Base-by-base conservation (phyloP, 2,329 filamentous ascomycete species). In the Pestalotiopsis sp. region DNA sequence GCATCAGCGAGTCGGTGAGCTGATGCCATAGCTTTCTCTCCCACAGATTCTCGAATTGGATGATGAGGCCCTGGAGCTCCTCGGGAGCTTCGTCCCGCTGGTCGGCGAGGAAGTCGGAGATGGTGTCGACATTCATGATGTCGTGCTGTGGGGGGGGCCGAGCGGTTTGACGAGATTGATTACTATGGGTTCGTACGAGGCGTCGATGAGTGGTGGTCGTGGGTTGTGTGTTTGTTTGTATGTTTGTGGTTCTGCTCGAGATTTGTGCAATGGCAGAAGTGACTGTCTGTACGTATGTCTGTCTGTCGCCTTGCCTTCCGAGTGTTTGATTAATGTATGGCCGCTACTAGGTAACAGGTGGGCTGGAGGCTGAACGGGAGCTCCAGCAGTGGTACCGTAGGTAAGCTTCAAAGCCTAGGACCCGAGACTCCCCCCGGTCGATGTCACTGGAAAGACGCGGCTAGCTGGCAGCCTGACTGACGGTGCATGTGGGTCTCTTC, bases 11-110 rank as follows among this genome's bases (percentile, higher is more conserved):
- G 78, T 97, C 92, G 45, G 96, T 99, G 74, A 99, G 92, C 84
- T 99, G 95, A 85, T 99, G 96, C 96, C 96, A 99, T 83, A 99
- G 88, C 85, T 98, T 98, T 77, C 95, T 91, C 86, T 99, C 96
- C 96, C 96, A 99, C 79, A 91, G 93, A 80, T 97, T 94, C 85
- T 99, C 96, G 74, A 99, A 97, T 76, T 92, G 90, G 76, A 99
- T 88, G 81, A 98, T 93, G 77, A 93, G 90, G 77, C 92, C 88
- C 83, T 98, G 95, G 66, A 97, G 89, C 80, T 97, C 93, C 75
- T 94, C 93, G 66, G 94, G 93, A 77, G 94, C 93, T 80, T 91
- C 86, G 79, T 97, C 94, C 80, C 94, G 92, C 88, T 97, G 93
- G 75, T 97, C 92, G 70, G 91, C 90, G 73, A 99, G 92, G 84